phyloP scores from a whole-genome alignment of 2,329 filamentous ascomycete species.

The Trichoderma sp. region DNA sequence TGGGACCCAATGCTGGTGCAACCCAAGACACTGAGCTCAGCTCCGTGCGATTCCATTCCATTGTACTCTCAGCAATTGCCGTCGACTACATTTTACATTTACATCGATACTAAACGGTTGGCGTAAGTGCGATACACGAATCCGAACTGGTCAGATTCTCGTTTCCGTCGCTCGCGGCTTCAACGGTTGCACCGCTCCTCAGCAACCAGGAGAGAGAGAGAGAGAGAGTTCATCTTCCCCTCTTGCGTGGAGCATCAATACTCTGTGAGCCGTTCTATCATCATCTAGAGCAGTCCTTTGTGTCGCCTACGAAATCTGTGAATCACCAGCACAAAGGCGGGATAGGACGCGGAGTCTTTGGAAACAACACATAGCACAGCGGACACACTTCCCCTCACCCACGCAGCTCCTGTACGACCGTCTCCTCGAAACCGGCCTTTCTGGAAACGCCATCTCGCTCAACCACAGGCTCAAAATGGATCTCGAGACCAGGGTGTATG shows the following conservation, averaged over 20 bases:
- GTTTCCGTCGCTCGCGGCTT: not conserved
- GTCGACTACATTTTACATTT: not conserved
- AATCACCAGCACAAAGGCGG: not conserved
- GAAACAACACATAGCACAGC: not conserved
- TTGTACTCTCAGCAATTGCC: not conserved
- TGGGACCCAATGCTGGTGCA: constrained; percentile 5
- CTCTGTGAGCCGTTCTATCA: not conserved
- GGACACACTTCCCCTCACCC: not conserved
- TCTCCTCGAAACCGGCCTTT: constrained; percentile 2
- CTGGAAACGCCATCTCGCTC: constrained; percentile 32
- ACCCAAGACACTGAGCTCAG: not conserved
- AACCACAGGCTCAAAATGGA: constrained; percentile 32
- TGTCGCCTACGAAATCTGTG: not conserved
- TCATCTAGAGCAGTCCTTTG: not conserved
- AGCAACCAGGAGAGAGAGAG: too few relatives aligned
- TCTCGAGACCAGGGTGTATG: constrained; percentile 27
- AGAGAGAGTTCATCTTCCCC: too few relatives aligned
- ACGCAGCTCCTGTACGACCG: constrained; percentile 24
- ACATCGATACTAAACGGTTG: not conserved
- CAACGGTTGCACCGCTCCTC: not conserved
- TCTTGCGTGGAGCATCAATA: not conserved
- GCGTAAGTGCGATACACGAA: not conserved
- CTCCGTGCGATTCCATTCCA: not conserved
- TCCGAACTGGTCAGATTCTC: not conserved
- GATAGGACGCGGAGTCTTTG: not conserved